Base-by-base conservation (phyloP, 73 alveolate species). In the Paramecium bursaria region DNA sequence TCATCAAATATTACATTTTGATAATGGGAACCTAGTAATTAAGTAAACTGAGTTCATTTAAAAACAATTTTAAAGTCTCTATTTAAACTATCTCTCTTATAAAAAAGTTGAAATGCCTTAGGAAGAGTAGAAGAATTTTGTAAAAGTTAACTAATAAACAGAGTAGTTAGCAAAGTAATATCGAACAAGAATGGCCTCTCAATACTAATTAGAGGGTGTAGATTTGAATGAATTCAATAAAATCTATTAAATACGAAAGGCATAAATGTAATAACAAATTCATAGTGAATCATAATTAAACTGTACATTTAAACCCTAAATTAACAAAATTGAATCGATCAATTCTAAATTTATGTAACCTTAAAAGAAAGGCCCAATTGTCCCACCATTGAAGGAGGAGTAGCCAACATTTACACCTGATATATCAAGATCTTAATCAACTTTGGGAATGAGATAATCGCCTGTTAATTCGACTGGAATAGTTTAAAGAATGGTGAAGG, bases 171-270 rank as follows among this genome's bases (percentile, higher is more conserved):
- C 76, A 27, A 23, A 25, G 6, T 27, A 57, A 15, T 42, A 57
- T 57, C 33, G 76, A 27, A 27, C 27, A 57, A 57, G 76, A 57
- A 42, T 57, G 13, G 76, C 76, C 1, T 57, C 76, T n/a, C 29
- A 57, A 29, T 30, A 30, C 1, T 27, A 23, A 29, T 42, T 23
- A 23, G 9, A 10, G 33, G 33, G 33, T 57, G n/a, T 57, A 14
- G 33, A 48, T 27, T n/a, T 57, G 15, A 57, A 30, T 27, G 76
- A 57, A 30, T 57, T 30, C n/a, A 50, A 57, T 17, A 30, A 27
- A 57, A n/a, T 57, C 4, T 57, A 57, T n/a, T 23, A 23, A 11
- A 11, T 30, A 57, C 26, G 33, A 30, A 57, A 57, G n/a, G n/a
- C n/a, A n/a, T n/a, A n/a, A n/a, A n/a, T n/a, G 33, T 30, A 57